Evolutionary conservation across 768 basidiomycete genomes (phyloP).

Genomic region (Rickenella mellea): DNA sequence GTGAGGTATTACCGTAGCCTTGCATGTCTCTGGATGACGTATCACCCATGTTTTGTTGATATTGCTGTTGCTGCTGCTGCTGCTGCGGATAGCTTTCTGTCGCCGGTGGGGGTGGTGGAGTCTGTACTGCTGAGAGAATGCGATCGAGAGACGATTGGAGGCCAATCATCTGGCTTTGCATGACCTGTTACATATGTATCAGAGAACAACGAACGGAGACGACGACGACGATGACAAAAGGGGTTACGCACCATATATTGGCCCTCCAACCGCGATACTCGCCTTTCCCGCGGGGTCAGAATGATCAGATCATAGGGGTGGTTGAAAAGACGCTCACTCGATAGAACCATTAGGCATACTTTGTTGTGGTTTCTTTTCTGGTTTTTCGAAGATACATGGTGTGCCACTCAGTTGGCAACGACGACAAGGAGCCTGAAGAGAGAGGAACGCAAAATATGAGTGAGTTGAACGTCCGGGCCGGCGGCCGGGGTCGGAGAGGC

Average conservation of each 20-base stretch:
- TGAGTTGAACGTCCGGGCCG: constrained; percentile 32
- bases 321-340: constrained; percentile 50
- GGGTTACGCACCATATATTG: constrained; percentile 60
- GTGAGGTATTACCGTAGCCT: constrained; percentile 1
- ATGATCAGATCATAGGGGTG: too few species aligned
- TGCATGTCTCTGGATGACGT: constrained; percentile 2
- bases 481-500: constrained; percentile 48
- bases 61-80: constrained; percentile 9
- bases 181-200: constrained; percentile 40
- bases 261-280: constrained; percentile 75
- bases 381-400: constrained; percentile 82
- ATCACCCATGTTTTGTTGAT: constrained; percentile 9
- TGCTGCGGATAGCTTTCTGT: not conserved
- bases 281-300: constrained; percentile 31
- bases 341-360: constrained; percentile 53
- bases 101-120: constrained; percentile 10
- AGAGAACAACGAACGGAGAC: constrained; percentile 3
- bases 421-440: constrained; percentile 73
- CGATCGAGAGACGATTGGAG: constrained; percentile 86
- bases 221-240: constrained; percentile 1
- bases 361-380: constrained; percentile 73
- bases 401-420: constrained; percentile 79
- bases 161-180: constrained; percentile 92
- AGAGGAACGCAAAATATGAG: constrained; percentile 26
- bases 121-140: constrained; percentile 39